Percentiles rank a stretch among this genome's conserved stretches.
Evolutionary conservation across 169 alveolate species (phyloP).

Genomic region (Plasmodium falciparum): DNA sequence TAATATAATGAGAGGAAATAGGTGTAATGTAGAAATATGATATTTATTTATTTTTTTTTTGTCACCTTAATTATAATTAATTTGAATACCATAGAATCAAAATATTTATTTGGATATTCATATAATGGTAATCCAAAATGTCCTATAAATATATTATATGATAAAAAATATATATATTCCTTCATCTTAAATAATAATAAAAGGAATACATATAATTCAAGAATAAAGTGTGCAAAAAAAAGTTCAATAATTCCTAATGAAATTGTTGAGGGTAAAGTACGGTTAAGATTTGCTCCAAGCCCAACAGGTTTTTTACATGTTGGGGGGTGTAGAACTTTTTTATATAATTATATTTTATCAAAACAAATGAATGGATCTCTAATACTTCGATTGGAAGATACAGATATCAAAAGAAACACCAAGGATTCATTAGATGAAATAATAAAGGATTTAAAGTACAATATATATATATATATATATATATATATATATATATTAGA

Average conservation of each 20-base stretch:
- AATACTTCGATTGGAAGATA: conserved; percentile 87
- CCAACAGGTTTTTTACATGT: conserved; percentile 89
- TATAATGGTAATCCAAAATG: background rate
- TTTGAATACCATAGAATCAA: conserved; percentile 3
- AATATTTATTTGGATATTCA: conserved; percentile 7
- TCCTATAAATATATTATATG: conserved; percentile 1
- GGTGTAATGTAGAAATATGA: conserved; percentile 41
- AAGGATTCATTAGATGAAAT: conserved; percentile 75
- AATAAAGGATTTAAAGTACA: conserved; percentile 81
- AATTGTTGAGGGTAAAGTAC: conserved; percentile 3
- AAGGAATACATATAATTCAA: conserved; percentile 6
- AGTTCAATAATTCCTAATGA: conserved; percentile 12
- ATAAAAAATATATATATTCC: conserved; percentile 9
- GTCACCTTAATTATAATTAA: conserved; percentile 26
- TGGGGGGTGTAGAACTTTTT: conserved; percentile 88
- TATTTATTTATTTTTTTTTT: conserved; percentile 8
- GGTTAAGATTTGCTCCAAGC: conserved; percentile 83
- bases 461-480: background rate
- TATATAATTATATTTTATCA: conserved; percentile 86
- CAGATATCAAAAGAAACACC: conserved; percentile 82
- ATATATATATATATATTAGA: background rate
- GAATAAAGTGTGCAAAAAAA: conserved; percentile 11
- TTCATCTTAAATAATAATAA: conserved; percentile 33
- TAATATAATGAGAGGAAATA: conserved; percentile 8
- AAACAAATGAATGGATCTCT: conserved; percentile 78